phyloP scores from a whole-genome alignment of 306 rosid species.

The Benincasa hispida region DNA sequence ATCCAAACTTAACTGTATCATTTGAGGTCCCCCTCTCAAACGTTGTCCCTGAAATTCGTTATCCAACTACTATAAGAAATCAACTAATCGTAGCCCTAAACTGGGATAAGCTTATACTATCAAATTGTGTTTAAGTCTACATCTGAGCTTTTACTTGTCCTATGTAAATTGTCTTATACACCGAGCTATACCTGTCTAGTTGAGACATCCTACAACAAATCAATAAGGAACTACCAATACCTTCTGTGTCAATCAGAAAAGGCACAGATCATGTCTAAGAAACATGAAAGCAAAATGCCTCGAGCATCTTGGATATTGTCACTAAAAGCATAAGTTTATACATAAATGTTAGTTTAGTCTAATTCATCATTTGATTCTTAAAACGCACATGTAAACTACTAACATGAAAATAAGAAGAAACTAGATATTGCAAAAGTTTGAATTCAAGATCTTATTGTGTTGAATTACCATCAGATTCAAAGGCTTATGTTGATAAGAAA shows the following conservation, averaged over 20 bases:
- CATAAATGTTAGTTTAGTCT: no score
- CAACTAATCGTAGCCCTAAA: neutral
- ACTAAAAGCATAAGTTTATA: neutral
- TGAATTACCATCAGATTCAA: neutral
- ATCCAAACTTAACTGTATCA: conserved; percentile 83
- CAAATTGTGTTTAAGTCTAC: neutral
- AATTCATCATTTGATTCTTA: no score
- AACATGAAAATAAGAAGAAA: neutral
- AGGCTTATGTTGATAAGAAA: neutral
- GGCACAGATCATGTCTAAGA: neutral
- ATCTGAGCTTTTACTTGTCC: neutral
- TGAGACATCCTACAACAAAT: neutral
- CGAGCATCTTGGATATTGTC: neutral
- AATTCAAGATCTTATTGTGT: neutral
- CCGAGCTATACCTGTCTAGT: neutral
- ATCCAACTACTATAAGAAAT: neutral
- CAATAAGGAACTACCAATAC: neutral
- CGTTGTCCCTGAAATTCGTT: conserved; percentile 41
- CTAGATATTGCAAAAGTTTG: neutral
- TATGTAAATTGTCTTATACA: neutral
- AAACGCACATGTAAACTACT: no score
- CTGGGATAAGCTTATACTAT: no score
- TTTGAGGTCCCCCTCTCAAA: conserved; percentile 88
- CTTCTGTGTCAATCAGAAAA: neutral
- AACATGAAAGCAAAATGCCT: neutral